Percentiles rank a stretch among this genome's conserved stretches.
phyloP scores from a whole-genome alignment of 1,284 basidiomycete species.

The Blastosporella zonata region DNA sequence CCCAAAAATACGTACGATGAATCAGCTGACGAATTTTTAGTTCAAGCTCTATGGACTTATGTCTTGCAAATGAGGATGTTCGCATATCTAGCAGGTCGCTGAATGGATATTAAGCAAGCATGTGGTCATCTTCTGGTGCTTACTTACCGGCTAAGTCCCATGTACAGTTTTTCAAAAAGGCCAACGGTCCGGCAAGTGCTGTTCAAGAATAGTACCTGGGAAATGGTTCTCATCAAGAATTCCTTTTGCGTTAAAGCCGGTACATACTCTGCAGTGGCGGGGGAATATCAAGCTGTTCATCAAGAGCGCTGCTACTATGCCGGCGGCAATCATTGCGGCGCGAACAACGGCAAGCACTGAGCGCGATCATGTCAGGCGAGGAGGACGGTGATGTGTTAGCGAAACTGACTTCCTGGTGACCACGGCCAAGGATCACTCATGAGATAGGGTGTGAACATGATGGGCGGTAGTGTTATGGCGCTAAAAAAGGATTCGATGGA shows the following conservation, averaged over 20 bases:
- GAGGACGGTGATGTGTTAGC: not conserved
- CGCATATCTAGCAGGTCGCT: constrained; percentile 40
- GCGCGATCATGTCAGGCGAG: not conserved
- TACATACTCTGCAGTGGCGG: constrained; percentile 42
- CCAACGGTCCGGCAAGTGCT: constrained; percentile 40
- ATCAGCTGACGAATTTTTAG: constrained; percentile 40
- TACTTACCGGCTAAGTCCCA: constrained; percentile 42
- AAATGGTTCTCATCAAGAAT: not conserved
- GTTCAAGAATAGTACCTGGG: constrained; percentile 43
- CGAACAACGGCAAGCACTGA: constrained; percentile 41
- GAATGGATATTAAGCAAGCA: constrained; percentile 1
- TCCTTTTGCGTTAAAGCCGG: not conserved
- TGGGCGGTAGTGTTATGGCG: constrained; percentile 44
- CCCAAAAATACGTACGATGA: constrained; percentile 25
- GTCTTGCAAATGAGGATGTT: constrained; percentile 31
- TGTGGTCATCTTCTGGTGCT: not conserved
- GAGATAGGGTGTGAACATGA: constrained; percentile 41
- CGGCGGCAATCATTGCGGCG: constrained; percentile 40
- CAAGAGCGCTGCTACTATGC: constrained; percentile 44
- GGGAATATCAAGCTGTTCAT: constrained; percentile 49
- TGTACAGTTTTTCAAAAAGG: constrained; percentile 42
- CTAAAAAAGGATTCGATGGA: constrained; percentile 22
- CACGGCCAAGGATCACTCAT: constrained; percentile 20
- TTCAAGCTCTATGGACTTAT: constrained; percentile 40
- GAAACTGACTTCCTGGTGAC: constrained; percentile 31